Evolutionary conservation across 495 filamentous ascomycete genomes (phyloP).

Genomic region (Symbiotaphrina buchneri): DNA sequence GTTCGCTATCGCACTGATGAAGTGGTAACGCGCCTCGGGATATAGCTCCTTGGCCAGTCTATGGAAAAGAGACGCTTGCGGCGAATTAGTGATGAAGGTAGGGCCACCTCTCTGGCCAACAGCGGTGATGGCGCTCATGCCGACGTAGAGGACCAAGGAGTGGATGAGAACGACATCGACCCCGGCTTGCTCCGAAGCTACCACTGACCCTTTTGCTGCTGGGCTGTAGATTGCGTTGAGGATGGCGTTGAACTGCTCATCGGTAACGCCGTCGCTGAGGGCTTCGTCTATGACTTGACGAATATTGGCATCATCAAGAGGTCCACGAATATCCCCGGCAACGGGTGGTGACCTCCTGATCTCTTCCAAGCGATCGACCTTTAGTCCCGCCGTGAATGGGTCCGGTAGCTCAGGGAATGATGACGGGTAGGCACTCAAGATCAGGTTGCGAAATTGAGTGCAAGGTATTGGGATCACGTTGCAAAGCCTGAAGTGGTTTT

Average conservation of each 20-base stretch:
- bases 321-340: conserved; percentile 32
- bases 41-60: conserved; percentile 48
- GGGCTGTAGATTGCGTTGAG: conserved; percentile 38
- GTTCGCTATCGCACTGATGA: conserved; percentile 69
- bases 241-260: conserved; percentile 48
- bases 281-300: conserved; percentile 42
- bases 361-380: conserved; percentile 61
- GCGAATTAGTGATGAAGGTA: conserved; percentile 42
- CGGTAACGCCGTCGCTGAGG: conserved; percentile 31
- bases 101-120: conserved; percentile 33
- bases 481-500: conserved; percentile 69
- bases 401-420: conserved; percentile 57
- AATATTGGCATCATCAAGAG: conserved; percentile 37
- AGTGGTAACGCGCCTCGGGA: conserved; percentile 64
- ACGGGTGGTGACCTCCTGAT: conserved; percentile 42
- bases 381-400: conserved; percentile 57
- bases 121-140: conserved; percentile 37
- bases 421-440: conserved; percentile 64
- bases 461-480: conserved; percentile 69
- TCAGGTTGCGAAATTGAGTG: conserved; percentile 71
- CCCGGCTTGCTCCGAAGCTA: conserved; percentile 32
- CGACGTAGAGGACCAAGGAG: conserved; percentile 64
- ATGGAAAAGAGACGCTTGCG: conserved; percentile 54
- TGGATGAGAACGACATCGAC: conserved; percentile 56
- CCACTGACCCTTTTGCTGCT: conserved; percentile 27